A percentile compares a stretch with the other conserved stretches of the same genome.
Evolutionary conservation across 2,329 filamentous ascomycete genomes (phyloP).

Genomic region (Onygenales sp.): DNA sequence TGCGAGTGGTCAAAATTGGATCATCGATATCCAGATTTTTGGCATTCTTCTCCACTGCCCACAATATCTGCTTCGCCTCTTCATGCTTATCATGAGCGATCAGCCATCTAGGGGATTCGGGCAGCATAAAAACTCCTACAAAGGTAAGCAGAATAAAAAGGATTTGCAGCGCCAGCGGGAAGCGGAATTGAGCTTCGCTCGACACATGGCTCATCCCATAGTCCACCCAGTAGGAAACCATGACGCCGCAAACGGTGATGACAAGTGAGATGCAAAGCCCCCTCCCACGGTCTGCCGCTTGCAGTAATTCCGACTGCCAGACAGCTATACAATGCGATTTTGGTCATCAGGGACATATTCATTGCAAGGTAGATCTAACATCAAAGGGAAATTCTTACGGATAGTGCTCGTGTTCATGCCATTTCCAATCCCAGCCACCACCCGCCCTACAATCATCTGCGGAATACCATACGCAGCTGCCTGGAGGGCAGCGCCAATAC

Average conservation of each 20-base stretch:
- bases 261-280: conserved; percentile 20
- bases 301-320: conserved; percentile 22
- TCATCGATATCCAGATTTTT: not conserved
- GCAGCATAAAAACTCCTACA: too few relatives aligned
- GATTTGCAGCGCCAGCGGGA: conserved; percentile 10
- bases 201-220: conserved; percentile 21
- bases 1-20: not conserved
- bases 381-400: conserved; percentile 17
- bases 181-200: conserved; percentile 16
- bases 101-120: too few relatives aligned
- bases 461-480: conserved; percentile 24
- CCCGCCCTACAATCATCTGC: conserved; percentile 34
- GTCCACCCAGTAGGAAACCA: conserved; percentile 26
- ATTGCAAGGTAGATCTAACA: not conserved
- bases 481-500: conserved; percentile 22
- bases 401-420: conserved; percentile 35
- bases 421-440: conserved; percentile 42
- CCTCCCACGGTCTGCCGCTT: conserved; percentile 19
- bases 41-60: too few relatives aligned
- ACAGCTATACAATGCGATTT: conserved; percentile 12
- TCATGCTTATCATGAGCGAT: too few relatives aligned
- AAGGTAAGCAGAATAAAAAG: too few relatives aligned
- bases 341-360: not conserved
- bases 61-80: too few relatives aligned
- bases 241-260: conserved; percentile 23